These are phyloP conservation scores for Hypoxylon rubiginosum DNA, from an alignment of 2,329 filamentous ascomycete species.

Conservation along the genomic window DNA sequence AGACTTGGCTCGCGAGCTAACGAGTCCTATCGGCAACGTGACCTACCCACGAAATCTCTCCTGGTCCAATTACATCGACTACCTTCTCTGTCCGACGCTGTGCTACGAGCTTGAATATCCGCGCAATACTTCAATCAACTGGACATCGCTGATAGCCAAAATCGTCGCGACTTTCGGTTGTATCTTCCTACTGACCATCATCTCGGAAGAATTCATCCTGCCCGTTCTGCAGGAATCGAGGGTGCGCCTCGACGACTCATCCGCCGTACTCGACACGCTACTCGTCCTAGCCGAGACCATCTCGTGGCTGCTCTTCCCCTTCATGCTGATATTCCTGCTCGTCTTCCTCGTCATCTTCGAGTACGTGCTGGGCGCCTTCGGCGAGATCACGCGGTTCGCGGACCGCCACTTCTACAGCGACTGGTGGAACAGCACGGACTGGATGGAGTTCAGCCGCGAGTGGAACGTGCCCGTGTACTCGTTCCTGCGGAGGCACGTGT, in stretches of 20 bases:
- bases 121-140: slow-evolving; percentile 79
- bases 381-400: slow-evolving; percentile 92
- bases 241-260: slow-evolving; percentile 61
- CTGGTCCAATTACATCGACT: slow-evolving; percentile 85
- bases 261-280: slow-evolving; percentile 72
- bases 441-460: slow-evolving; percentile 95
- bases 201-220: slow-evolving; percentile 94
- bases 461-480: slow-evolving; percentile 99
- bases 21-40: slow-evolving; percentile 87
- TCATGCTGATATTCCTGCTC: slow-evolving; percentile 94
- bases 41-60: slow-evolving; percentile 93
- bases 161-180: slow-evolving; percentile 92
- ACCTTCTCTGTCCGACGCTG: slow-evolving; percentile 90
- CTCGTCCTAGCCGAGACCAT: slow-evolving; percentile 91
- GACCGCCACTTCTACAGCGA: slow-evolving; percentile 93
- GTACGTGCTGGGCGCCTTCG: slow-evolving; percentile 93
- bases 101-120: slow-evolving; percentile 99
- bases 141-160: slow-evolving; percentile 86
- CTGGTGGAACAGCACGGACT: slow-evolving; percentile 84
- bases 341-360: slow-evolving; percentile 99
- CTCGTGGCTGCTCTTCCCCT: slow-evolving; percentile 92
- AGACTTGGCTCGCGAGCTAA: slow-evolving; percentile 90
- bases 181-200: slow-evolving; percentile 93
- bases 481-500: slow-evolving; percentile 95
- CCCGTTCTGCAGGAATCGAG: slow-evolving; percentile 85